These are phyloP conservation scores for Scopulariopsis brevicaulis DNA, from an alignment of 2,329 filamentous ascomycete species.

Conservation along the genomic window DNA sequence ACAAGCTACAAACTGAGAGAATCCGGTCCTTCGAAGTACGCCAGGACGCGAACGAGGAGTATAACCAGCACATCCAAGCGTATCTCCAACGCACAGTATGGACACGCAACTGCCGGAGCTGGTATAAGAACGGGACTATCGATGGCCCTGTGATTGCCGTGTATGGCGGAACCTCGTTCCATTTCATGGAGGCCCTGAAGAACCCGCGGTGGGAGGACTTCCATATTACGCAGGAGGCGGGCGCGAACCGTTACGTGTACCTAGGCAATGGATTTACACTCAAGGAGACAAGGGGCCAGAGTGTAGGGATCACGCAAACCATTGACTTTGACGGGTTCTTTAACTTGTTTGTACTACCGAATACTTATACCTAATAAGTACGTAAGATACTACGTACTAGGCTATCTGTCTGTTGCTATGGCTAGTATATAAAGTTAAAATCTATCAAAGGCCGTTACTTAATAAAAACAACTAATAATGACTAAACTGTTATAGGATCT, in stretches of 20 bases:
- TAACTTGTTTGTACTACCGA: conserved; percentile 5
- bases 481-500: no score
- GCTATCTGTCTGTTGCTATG: no score
- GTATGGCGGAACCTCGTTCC: conserved; percentile 57
- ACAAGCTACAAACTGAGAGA: conserved; percentile 54
- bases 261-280: conserved; percentile 58
- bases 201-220: conserved; percentile 45
- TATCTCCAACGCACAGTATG: conserved; percentile 44
- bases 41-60: conserved; percentile 50
- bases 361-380: conserved; percentile 5
- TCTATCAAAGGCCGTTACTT: no score
- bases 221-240: conserved; percentile 26
- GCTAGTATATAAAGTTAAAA: no score
- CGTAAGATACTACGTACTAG: no score
- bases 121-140: conserved; percentile 57
- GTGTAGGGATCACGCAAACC: conserved; percentile 5
- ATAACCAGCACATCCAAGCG: conserved; percentile 43
- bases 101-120: conserved; percentile 53
- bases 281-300: conserved; percentile 10
- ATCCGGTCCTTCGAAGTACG: conserved; percentile 50
- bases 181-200: conserved; percentile 44
- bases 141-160: conserved; percentile 54
- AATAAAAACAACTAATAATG: no score
- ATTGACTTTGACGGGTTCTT: conserved; percentile 6
- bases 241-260: conserved; percentile 42